phyloP scores from a whole-genome alignment of 2,329 filamentous ascomycete species.

The Lachnellula subtilissima region DNA sequence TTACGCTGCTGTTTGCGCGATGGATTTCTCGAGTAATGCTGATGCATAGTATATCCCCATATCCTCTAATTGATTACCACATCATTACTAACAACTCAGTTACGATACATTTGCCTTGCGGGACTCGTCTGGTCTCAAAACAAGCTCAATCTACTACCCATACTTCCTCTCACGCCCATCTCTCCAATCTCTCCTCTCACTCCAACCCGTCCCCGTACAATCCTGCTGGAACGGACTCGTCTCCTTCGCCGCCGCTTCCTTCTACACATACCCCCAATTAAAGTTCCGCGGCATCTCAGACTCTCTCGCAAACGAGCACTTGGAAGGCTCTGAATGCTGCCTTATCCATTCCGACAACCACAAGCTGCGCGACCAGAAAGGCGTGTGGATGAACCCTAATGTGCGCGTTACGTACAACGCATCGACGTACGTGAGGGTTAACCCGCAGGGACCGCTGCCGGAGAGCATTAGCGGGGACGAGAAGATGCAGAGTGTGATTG shows the following conservation, averaged over 20 bases:
- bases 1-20: constrained; percentile 58
- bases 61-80: neutral
- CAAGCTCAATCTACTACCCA: constrained; percentile 53
- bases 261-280: constrained; percentile 40
- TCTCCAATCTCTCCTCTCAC: constrained; percentile 47
- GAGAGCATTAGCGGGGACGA: constrained; percentile 16
- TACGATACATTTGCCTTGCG: constrained; percentile 62
- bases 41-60: constrained; percentile 31
- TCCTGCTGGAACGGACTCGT: constrained; percentile 56
- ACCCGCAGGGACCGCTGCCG: constrained; percentile 19
- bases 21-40: constrained; percentile 51
- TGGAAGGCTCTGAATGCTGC: constrained; percentile 78
- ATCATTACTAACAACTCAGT: neutral
- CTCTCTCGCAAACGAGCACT: constrained; percentile 54
- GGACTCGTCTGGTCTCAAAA: constrained; percentile 46
- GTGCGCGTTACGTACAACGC: constrained; percentile 63
- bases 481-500: constrained; percentile 12
- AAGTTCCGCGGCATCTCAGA: constrained; percentile 62
- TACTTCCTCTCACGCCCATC: constrained; percentile 51
- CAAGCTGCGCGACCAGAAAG: constrained; percentile 32
- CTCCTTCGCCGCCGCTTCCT: constrained; percentile 50
- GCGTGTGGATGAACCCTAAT: constrained; percentile 65
- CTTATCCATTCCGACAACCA: constrained; percentile 70
- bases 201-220: constrained; percentile 45
- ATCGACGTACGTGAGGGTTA: constrained; percentile 47